Percentiles rank a stretch among this genome's conserved stretches.
phyloP scores from a whole-genome alignment of 2,329 filamentous ascomycete species.

The Pseudogymnoascus sp. region DNA sequence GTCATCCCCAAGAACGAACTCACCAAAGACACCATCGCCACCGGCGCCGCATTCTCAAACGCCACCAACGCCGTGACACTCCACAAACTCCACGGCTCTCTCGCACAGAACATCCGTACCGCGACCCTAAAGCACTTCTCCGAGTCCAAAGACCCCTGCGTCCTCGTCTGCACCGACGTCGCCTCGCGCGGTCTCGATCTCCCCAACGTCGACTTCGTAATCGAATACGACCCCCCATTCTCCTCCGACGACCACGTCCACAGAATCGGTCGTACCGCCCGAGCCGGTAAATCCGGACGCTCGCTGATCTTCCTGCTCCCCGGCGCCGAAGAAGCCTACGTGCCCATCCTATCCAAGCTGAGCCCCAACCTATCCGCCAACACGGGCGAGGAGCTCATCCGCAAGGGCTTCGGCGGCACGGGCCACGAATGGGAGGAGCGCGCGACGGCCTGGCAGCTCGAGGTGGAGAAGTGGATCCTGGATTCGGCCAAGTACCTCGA shows the following conservation, averaged over 20 bases:
- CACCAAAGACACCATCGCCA: conserved; percentile 54
- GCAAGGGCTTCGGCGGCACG: conserved; percentile 50
- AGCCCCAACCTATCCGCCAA: conserved; percentile 42
- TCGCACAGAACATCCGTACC: conserved; percentile 79
- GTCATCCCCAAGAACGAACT: conserved; percentile 27
- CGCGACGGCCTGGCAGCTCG: conserved; percentile 59
- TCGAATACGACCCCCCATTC: conserved; percentile 95
- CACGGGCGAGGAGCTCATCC: conserved; percentile 56
- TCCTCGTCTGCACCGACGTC: conserved; percentile 91
- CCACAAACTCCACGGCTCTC: conserved; percentile 83
- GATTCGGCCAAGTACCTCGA: conserved; percentile 63
- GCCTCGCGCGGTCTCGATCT: conserved; percentile 92
- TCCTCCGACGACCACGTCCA: conserved; percentile 89
- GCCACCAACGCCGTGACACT: conserved; percentile 69
- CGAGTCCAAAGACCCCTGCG: conserved; percentile 60
- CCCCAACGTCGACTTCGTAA: conserved; percentile 85
- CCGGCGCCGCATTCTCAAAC: conserved; percentile 63
- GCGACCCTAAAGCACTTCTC: conserved; percentile 76
- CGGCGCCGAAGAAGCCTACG: conserved; percentile 85
- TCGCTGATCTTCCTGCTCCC: conserved; percentile 85
- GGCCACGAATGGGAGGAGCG: conserved; percentile 53
- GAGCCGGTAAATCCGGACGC: conserved; percentile 79
- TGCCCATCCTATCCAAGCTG: conserved; percentile 46
- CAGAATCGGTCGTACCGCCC: conserved; percentile 86
- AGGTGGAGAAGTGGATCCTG: conserved; percentile 56